Evolutionary conservation across 805 yeast species (phyloP).

Genomic region (Clavispora phyllophila): DNA sequence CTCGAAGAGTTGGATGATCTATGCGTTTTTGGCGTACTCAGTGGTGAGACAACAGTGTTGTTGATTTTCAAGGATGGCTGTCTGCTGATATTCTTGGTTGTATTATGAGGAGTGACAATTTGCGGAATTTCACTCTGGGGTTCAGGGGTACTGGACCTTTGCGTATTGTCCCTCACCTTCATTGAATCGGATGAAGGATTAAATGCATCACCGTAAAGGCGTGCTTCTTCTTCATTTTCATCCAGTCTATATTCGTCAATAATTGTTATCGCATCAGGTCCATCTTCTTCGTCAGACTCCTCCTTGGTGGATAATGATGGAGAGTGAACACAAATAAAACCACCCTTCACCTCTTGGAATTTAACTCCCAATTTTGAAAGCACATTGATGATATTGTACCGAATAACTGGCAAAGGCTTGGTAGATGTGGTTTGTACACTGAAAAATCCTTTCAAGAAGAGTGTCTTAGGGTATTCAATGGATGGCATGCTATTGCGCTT

Average conservation of each 20-base stretch:
- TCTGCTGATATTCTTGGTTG: conserved; percentile 26
- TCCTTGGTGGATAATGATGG: conserved; percentile 34
- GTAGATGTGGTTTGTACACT: conserved; percentile 94
- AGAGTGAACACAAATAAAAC: conserved; percentile 76
- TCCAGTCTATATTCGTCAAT: conserved; percentile 16
- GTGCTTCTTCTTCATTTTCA: conserved; percentile 25
- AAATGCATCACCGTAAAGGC: conserved; percentile 38
- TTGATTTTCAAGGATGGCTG: conserved; percentile 34
- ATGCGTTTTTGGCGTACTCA: conserved; percentile 26
- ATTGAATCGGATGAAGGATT: conserved; percentile 28
- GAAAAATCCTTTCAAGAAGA: conserved; percentile 88
- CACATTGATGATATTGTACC: conserved; percentile 76
- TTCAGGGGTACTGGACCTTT: conserved; percentile 25
- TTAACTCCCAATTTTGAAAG: conserved; percentile 72
- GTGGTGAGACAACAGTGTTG: conserved; percentile 26
- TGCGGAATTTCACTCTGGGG: conserved; percentile 9
- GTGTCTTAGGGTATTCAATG: conserved; percentile 85
- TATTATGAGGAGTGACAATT: conserved; percentile 12
- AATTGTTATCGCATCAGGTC: conserved; percentile 15
- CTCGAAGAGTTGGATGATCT: conserved; percentile 36
- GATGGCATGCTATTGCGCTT: conserved; percentile 85
- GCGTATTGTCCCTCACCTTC: conserved; percentile 16
- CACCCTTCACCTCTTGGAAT: conserved; percentile 88
- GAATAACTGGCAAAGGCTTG: conserved; percentile 81
- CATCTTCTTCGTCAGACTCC: conserved; percentile 8